phyloP scores from a whole-genome alignment of 2,329 filamentous ascomycete genomes.

The Xylariaceae sp. region DNA sequence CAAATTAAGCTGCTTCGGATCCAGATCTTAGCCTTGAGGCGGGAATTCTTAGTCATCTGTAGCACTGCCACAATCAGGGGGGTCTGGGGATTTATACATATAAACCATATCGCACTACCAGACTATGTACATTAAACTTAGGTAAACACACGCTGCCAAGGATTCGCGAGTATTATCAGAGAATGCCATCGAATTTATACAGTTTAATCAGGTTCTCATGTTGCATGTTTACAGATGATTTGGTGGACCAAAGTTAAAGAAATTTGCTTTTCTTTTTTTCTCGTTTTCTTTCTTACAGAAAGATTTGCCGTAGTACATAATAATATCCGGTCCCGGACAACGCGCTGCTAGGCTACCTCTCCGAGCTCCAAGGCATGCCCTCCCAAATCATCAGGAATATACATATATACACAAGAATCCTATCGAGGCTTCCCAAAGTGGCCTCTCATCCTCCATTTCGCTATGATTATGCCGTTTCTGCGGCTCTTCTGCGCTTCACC shows the following conservation, averaged over 20 bases:
- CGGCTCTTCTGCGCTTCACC: neutral
- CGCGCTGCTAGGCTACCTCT: neutral
- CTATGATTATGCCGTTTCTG: neutral
- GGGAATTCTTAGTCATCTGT: constrained; percentile 18
- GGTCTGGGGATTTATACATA: neutral
- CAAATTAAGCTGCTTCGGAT: constrained; percentile 2
- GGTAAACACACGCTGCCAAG: neutral
- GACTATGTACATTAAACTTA: neutral
- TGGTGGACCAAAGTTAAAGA: neutral
- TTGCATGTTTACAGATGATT: neutral
- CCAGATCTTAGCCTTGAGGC: neutral
- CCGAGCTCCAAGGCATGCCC: constrained; percentile 14
- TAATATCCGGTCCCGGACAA: neutral
- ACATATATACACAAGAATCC: constrained; percentile 36
- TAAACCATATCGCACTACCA: neutral
- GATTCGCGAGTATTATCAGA: too few species aligned
- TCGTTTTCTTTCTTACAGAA: neutral
- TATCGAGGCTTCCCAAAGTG: constrained; percentile 1
- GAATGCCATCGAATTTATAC: too few species aligned
- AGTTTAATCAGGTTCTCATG: neutral
- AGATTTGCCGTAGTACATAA: neutral
- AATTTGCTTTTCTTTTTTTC: neutral
- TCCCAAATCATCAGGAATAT: constrained; percentile 27
- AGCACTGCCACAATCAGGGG: constrained; percentile 35
- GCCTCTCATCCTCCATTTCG: neutral